Percentiles rank a stretch among this genome's conserved stretches.
Conservation (phyloP, 306 rosid genomes). For the Prunus dulcis region DNA sequence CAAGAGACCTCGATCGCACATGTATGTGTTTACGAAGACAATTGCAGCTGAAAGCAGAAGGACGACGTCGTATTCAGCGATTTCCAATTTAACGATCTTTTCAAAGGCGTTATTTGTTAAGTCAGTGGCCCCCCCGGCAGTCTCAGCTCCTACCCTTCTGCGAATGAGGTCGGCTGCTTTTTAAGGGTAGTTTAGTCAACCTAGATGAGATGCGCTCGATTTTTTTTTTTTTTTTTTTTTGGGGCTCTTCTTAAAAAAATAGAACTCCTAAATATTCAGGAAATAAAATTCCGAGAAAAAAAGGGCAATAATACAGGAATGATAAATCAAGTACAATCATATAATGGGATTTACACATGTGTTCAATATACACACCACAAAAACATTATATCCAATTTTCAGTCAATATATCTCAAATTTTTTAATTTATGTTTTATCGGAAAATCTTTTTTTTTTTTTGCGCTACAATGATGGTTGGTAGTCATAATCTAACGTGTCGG, state of each 20-base stretch:
- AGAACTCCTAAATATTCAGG: no score
- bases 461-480: no score
- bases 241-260: background rate
- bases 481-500: no score
- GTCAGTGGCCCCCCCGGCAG: background rate
- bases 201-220: background rate
- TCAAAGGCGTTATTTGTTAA: background rate
- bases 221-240: background rate
- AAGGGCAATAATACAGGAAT: no score
- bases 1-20: conserved; percentile 9
- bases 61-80: background rate
- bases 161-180: background rate
- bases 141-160: background rate
- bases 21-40: background rate
- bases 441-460: no score
- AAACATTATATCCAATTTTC: no score
- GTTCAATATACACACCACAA: no score
- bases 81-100: background rate
- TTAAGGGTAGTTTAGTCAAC: background rate
- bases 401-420: no score
- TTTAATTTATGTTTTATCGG: no score
- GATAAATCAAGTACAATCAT: no score
- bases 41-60: background rate
- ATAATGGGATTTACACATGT: no score
- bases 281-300: no score